Conservation (phyloP, 495 filamentous ascomycete genomes). For the Talaromyces liani region DNA sequence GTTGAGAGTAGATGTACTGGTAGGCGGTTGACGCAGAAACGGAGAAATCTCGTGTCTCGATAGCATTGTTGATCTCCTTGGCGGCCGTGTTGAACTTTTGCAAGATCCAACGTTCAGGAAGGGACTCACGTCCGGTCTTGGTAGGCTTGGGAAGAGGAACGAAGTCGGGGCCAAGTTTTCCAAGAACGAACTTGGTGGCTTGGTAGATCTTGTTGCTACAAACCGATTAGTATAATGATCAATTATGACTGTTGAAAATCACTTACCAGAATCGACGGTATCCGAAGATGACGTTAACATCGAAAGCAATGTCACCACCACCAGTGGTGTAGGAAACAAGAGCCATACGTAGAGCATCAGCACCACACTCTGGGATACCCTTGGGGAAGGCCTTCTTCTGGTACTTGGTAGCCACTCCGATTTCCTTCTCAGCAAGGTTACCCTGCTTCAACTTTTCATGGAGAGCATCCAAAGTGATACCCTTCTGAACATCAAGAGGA, state of each 20-base stretch:
- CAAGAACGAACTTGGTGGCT: conserved; percentile 79
- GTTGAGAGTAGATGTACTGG: conserved; percentile 60
- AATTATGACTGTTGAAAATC: background rate
- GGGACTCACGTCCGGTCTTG: conserved; percentile 58
- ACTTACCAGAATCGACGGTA: conserved; percentile 66
- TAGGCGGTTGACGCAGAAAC: conserved; percentile 54
- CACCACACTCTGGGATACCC: conserved; percentile 82
- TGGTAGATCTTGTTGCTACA: conserved; percentile 83
- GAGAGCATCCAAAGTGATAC: conserved; percentile 58
- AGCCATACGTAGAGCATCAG: conserved; percentile 77
- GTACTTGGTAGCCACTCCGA: conserved; percentile 64
- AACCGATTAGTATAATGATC: background rate
- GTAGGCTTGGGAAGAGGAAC: conserved; percentile 47
- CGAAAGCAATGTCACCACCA: conserved; percentile 72
- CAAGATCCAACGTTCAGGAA: conserved; percentile 80
- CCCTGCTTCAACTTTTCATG: conserved; percentile 63
- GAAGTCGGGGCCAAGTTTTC: conserved; percentile 66
- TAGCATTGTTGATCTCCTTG: conserved; percentile 64
- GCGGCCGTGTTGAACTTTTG: conserved; percentile 68
- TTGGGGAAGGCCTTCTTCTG: conserved; percentile 72
- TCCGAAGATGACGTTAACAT: conserved; percentile 74
- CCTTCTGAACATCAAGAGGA: conserved; percentile 71
- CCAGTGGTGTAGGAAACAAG: conserved; percentile 82
- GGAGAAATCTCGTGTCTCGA: conserved; percentile 67
- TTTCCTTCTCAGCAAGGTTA: conserved; percentile 63